Conservation (phyloP, 495 filamentous ascomycete genomes). For the Parathielavia hyrcaniae region DNA sequence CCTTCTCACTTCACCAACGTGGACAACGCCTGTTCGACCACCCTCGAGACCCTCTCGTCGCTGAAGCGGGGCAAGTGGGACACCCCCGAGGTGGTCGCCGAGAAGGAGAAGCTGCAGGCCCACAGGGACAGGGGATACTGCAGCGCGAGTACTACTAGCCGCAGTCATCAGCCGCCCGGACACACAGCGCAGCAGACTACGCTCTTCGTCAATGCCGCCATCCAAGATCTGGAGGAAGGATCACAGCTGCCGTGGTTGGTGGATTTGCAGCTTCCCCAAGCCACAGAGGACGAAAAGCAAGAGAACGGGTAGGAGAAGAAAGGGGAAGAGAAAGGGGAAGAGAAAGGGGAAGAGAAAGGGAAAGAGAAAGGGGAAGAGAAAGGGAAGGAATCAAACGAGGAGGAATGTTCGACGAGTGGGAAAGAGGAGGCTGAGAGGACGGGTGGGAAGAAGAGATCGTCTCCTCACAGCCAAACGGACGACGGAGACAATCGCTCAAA, state of each 20-base stretch:
- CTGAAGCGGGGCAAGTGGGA: not conserved
- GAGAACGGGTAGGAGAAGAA: no score
- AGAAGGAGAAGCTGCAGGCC: not conserved
- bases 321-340: no score
- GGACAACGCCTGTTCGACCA: not conserved
- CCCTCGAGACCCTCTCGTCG: not conserved
- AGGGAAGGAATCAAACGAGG: no score
- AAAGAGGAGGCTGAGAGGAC: no score
- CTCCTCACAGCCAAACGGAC: no score
- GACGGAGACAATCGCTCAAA: no score
- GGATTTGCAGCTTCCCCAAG: not conserved
- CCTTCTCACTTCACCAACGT: not conserved
- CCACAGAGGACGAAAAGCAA: no score
- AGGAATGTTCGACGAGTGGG: no score
- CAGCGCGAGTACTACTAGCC: no score
- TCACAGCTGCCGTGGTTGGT: not conserved
- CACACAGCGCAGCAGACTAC: not conserved
- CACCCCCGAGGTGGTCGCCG: not conserved
- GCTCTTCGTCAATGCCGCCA: not conserved
- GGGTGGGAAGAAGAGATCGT: no score
- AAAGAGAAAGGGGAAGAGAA: no score
- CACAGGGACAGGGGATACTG: not conserved
- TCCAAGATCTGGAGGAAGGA: not conserved
- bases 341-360: no score
- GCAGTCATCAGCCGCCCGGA: not conserved